A percentile compares a stretch with the other conserved stretches of the same genome.
phyloP scores from a whole-genome alignment of 495 filamentous ascomycete species.

The Haplographium delicatum region DNA sequence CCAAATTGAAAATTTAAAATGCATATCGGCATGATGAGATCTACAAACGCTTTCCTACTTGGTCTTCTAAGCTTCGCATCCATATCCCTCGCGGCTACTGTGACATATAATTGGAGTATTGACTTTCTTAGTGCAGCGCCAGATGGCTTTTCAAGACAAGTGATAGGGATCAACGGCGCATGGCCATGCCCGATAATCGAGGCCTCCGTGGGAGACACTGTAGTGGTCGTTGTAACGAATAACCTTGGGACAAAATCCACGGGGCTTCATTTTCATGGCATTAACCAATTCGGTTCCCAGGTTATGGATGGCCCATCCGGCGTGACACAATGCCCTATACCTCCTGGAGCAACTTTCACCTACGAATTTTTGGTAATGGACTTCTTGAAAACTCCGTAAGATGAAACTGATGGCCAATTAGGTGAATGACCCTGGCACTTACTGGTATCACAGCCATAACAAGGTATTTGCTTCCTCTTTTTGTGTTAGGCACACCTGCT shows the following conservation, averaged over 20 bases:
- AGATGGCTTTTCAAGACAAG: constrained; percentile 63
- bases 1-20: not conserved
- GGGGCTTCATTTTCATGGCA: constrained; percentile 74
- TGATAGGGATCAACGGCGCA: constrained; percentile 72
- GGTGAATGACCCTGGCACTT: constrained; percentile 10
- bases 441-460: constrained; percentile 21
- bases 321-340: constrained; percentile 56
- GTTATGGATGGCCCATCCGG: constrained; percentile 66
- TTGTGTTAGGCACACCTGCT: too few species aligned
- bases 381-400: too few species aligned
- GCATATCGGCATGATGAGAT: not conserved
- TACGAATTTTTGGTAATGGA: constrained; percentile 45
- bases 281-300: constrained; percentile 64
- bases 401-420: not conserved
- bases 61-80: not conserved
- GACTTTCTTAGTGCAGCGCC: constrained; percentile 68
- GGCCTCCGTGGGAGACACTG: constrained; percentile 57
- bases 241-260: constrained; percentile 64
- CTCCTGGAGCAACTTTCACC: constrained; percentile 26
- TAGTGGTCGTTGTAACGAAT: constrained; percentile 68
- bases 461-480: too few species aligned
- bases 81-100: not conserved
- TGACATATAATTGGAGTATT: constrained; percentile 65
- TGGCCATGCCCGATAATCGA: constrained; percentile 72
- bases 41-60: not conserved